A percentile compares a stretch with the other conserved stretches of the same genome.
Evolutionary conservation across 192 early-diverging fungal species (phyloP).

Genomic region (Coemansia sp.): DNA sequence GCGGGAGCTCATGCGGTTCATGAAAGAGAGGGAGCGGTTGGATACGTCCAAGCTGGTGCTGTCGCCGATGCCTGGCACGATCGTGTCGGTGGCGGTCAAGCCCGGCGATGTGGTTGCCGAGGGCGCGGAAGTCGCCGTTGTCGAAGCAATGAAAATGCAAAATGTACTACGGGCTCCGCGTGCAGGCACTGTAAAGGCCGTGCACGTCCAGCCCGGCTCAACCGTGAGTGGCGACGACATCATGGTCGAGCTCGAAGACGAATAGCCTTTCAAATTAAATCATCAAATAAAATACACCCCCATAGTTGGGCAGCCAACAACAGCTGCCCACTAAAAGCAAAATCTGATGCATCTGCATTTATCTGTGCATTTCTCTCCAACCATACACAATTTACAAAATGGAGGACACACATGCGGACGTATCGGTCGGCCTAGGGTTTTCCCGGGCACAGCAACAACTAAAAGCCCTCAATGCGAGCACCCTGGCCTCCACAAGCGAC

Average conservation of each 20-base stretch:
- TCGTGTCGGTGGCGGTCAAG: conserved; percentile 76
- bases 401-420: conserved; percentile 7
- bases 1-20: conserved; percentile 60
- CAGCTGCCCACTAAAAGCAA: no score
- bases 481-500: conserved; percentile 29
- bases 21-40: conserved; percentile 34
- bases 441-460: conserved; percentile 44
- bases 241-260: conserved; percentile 70
- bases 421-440: conserved; percentile 34
- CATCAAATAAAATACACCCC: no score
- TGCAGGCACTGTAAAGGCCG: conserved; percentile 67
- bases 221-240: conserved; percentile 82
- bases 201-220: conserved; percentile 82
- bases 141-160: conserved; percentile 99
- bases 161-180: conserved; percentile 82
- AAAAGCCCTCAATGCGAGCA: conserved; percentile 16
- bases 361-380: no score
- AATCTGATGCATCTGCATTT: no score
- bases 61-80: conserved; percentile 98
- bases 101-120: conserved; percentile 78
- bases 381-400: background rate
- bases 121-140: conserved; percentile 74
- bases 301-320: no score
- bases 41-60: conserved; percentile 62
- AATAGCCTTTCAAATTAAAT: background rate